These are phyloP conservation scores for Paraconiothyrium brasiliense DNA, from an alignment of 2,329 filamentous ascomycete genomes.

Conservation along the genomic window DNA sequence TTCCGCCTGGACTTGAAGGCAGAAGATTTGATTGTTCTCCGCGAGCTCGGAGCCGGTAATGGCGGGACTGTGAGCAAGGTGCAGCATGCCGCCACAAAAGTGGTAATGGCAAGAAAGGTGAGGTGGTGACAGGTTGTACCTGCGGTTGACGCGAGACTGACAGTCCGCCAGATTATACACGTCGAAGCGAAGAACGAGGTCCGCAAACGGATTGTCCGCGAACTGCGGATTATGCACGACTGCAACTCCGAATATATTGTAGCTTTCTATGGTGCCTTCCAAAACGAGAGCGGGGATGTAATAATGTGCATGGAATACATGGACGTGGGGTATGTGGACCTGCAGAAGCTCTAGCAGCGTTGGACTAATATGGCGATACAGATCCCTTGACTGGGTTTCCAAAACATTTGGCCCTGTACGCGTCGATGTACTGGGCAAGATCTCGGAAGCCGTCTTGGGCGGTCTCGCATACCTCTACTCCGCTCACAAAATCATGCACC, in stretches of 20 bases:
- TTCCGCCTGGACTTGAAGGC: slow-evolving; percentile 92
- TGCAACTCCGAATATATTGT: slow-evolving; percentile 98
- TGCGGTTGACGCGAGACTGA: slow-evolving; percentile 15
- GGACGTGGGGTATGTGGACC: slow-evolving; percentile 85
- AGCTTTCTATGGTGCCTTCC: slow-evolving; percentile 95
- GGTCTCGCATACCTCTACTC: slow-evolving; percentile 95
- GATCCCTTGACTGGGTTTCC: slow-evolving; percentile 91
- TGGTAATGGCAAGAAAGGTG: slow-evolving; percentile 98
- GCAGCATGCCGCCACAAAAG: slow-evolving; percentile 91
- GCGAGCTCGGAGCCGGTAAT: slow-evolving; percentile 95
- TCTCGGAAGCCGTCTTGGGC: slow-evolving; percentile 92
- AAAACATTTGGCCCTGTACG: slow-evolving; percentile 94
- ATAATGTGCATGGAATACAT: slow-evolving; percentile 99
- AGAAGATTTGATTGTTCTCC: slow-evolving; percentile 90
- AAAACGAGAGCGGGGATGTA: slow-evolving; percentile 96
- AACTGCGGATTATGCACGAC: slow-evolving; percentile 97
- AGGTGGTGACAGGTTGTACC: slow-evolving; percentile 30
- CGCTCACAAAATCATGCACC: slow-evolving; percentile 97
- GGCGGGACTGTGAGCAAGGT: slow-evolving; percentile 99
- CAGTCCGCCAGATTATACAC: slow-evolving; percentile 80
- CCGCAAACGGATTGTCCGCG: slow-evolving; percentile 94
- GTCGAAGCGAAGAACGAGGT: slow-evolving; percentile 98
- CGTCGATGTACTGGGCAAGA: slow-evolving; percentile 96
- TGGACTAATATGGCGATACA: slow-evolving; percentile 52
- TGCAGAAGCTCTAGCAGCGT: slow-evolving; percentile 4